phyloP scores from a whole-genome alignment of 768 basidiomycete species.

The Termitomyces sp. region DNA sequence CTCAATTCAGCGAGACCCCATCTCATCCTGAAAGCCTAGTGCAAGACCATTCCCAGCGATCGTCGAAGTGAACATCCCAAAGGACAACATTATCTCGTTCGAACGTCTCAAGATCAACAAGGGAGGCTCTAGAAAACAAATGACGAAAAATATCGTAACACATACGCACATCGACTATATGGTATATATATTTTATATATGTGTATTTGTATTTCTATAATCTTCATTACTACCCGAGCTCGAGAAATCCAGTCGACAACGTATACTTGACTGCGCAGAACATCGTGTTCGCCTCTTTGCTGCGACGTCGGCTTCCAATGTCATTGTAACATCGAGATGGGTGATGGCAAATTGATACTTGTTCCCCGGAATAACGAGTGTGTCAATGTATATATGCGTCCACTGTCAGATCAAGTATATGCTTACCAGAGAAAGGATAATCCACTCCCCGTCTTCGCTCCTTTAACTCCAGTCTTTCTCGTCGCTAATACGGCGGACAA shows the following conservation, averaged over 20 bases:
- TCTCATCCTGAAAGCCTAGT: too few relatives aligned
- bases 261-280: too few relatives aligned
- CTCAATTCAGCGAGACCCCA: not conserved
- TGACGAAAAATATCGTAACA: not conserved
- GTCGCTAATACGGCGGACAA: too few relatives aligned
- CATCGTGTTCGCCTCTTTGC: too few relatives aligned
- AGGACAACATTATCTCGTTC: too few relatives aligned
- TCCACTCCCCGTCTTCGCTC: not conserved
- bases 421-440: not conserved
- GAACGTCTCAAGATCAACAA: not conserved
- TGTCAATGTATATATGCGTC: not conserved
- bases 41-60: not conserved
- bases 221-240: not conserved
- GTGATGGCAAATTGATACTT: not conserved
- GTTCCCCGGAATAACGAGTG: too few relatives aligned
- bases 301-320: too few relatives aligned
- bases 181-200: not conserved
- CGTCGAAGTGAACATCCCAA: too few relatives aligned
- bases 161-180: not conserved
- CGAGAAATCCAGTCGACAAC: not conserved
- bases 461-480: too few relatives aligned
- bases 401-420: not conserved
- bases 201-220: too few relatives aligned
- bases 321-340: too few relatives aligned
- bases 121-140: not conserved